Evolutionary conservation across 1,284 basidiomycete genomes (phyloP).

Genomic region (Golubevia pallescens): DNA sequence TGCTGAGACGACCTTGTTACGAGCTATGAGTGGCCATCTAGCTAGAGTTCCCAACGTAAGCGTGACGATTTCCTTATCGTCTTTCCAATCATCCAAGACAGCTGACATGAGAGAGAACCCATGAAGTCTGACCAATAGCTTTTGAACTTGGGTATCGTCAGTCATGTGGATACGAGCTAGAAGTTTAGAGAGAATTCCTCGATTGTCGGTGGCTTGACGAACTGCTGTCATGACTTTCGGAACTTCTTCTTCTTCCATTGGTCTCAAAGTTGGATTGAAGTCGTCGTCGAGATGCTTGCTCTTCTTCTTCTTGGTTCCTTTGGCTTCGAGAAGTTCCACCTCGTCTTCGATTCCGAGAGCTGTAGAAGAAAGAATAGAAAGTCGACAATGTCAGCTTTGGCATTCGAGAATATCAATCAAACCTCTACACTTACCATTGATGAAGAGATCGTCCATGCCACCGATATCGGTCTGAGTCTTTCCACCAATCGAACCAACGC

Average conservation of each 20-base stretch:
- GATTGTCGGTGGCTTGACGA: conserved; percentile 81
- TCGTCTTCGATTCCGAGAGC: conserved; percentile 95
- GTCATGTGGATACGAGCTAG: conserved; percentile 89
- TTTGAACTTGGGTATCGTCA: conserved; percentile 77
- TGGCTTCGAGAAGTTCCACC: conserved; percentile 77
- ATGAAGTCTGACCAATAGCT: conserved; percentile 88
- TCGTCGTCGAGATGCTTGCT: conserved; percentile 92
- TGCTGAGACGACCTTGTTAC: conserved; percentile 87
- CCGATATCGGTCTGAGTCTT: conserved; percentile 97
- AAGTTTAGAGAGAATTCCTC: conserved; percentile 81
- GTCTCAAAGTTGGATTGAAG: conserved; percentile 75
- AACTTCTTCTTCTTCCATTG: conserved; percentile 79
- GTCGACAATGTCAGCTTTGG: no score
- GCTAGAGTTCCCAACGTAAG: conserved; percentile 67
- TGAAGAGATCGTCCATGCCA: conserved; percentile 89
- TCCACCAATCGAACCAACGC: conserved; percentile 93
- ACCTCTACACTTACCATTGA: conserved; percentile 90
- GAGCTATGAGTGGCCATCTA: conserved; percentile 80
- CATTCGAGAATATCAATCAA: no score
- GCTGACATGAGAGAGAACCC: conserved; percentile 92
- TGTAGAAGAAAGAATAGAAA: no score
- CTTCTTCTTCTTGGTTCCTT: conserved; percentile 88
- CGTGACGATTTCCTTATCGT: conserved; percentile 76
- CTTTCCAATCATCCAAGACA: conserved; percentile 78
- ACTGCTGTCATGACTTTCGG: conserved; percentile 90